Percentiles rank a stretch among this genome's conserved stretches.
Evolutionary conservation across 176 grass and related monocot species (phyloP).

Genomic region (Stipa capillata): DNA sequence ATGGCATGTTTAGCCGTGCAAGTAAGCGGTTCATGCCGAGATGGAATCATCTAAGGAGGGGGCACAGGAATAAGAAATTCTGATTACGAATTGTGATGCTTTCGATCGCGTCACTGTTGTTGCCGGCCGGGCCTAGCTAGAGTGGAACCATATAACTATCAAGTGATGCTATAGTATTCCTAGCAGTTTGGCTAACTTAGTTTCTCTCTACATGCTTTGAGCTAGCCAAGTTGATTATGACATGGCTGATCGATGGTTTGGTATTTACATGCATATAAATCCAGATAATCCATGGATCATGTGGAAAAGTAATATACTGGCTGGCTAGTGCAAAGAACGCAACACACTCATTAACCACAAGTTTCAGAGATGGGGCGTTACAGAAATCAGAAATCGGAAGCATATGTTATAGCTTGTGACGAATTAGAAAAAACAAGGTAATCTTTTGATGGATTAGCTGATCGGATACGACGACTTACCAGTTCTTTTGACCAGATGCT

Average conservation of each 20-base stretch:
- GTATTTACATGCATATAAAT: neutral
- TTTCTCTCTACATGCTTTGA: neutral
- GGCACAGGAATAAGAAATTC: neutral
- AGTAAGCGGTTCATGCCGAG: neutral
- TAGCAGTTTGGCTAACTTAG: neutral
- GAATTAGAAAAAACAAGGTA: neutral
- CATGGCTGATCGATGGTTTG: neutral
- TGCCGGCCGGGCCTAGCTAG: neutral
- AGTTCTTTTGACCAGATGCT: constrained; percentile 17
- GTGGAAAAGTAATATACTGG: neutral
- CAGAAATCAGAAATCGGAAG: neutral
- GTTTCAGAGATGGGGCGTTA: neutral
- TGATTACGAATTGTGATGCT: neutral
- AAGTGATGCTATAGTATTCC: neutral
- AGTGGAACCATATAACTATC: neutral
- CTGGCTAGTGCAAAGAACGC: neutral
- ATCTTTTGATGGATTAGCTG: neutral
- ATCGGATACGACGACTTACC: neutral
- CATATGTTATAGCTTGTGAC: neutral
- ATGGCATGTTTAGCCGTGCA: neutral
- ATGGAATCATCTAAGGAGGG: neutral
- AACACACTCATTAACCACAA: neutral
- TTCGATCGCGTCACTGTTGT: neutral
- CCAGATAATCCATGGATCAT: neutral
- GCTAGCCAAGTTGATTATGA: neutral